These are phyloP conservation scores for Pichia sp. DNA, from an alignment of 1,139 yeast genomes.

Conservation along the genomic window DNA sequence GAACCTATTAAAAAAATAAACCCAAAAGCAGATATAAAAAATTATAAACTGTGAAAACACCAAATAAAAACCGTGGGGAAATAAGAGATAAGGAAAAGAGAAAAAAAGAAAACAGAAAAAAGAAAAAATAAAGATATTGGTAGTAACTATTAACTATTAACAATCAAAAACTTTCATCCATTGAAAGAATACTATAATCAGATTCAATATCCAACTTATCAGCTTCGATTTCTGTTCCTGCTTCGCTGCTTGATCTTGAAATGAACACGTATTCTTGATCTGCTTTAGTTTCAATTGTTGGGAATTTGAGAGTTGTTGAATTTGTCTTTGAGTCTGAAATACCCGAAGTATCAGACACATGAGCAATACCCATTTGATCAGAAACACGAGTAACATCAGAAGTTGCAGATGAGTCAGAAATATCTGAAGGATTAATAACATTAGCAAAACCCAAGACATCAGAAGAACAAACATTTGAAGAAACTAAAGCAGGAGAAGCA, in stretches of 20 bases:
- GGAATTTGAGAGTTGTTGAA: neutral
- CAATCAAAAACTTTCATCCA: slow-evolving; percentile 1
- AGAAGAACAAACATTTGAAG: neutral
- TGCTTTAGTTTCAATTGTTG: neutral
- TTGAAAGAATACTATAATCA: slow-evolving; percentile 7
- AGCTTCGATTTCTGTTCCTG: neutral
- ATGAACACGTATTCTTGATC: slow-evolving; percentile 7
- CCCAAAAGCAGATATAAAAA: too few species aligned
- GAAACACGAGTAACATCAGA: neutral
- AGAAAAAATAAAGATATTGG: neutral
- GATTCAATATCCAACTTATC: slow-evolving; percentile 3
- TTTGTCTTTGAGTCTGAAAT: neutral
- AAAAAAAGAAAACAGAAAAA: neutral
- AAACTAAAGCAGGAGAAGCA: neutral
- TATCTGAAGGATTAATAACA: neutral
- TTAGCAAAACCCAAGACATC: neutral
- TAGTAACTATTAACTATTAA: too few species aligned
- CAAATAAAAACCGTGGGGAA: neutral
- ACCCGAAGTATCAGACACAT: neutral
- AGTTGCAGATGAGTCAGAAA: neutral
- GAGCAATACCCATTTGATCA: neutral
- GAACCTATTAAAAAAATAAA: too few species aligned
- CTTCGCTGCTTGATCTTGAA: neutral
- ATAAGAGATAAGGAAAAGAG: neutral
- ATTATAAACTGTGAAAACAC: too few species aligned